Percentiles rank a stretch among this genome's conserved stretches.
These are phyloP conservation scores for Ophiostoma australiae DNA, from an alignment of 2,329 filamentous ascomycete genomes.

Conservation along the genomic window DNA sequence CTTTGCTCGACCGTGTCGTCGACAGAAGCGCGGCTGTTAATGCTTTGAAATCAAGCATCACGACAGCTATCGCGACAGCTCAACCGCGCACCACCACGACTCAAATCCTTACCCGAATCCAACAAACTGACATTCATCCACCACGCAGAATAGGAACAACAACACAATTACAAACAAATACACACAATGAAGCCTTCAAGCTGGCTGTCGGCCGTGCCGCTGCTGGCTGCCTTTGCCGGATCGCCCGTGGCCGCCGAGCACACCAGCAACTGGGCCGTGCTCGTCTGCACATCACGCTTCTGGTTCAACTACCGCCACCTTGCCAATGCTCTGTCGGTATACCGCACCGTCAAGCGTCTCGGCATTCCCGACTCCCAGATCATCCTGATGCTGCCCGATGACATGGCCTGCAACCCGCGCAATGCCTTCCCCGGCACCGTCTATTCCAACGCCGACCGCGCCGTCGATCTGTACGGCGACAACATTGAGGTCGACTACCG, in stretches of 20 bases:
- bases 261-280: slow-evolving; percentile 97
- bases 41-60: slow-evolving; percentile 12
- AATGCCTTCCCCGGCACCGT: slow-evolving; percentile 97
- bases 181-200: slow-evolving; percentile 48
- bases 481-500: slow-evolving; percentile 99
- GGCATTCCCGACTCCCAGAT: slow-evolving; percentile 98
- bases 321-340: slow-evolving; percentile 93
- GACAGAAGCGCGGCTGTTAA: background rate
- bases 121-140: background rate
- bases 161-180: background rate
- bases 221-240: slow-evolving; percentile 47
- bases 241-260: slow-evolving; percentile 60
- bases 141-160: background rate
- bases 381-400: slow-evolving; percentile 98
- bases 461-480: slow-evolving; percentile 93
- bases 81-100: background rate
- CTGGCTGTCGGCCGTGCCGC: slow-evolving; percentile 36
- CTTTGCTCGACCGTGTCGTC: slow-evolving; percentile 1
- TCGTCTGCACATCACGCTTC: slow-evolving; percentile 97
- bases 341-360: slow-evolving; percentile 94
- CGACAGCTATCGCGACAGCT: slow-evolving; percentile 8
- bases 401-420: slow-evolving; percentile 98
- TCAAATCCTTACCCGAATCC: background rate
- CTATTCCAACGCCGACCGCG: slow-evolving; percentile 95
- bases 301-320: slow-evolving; percentile 99